phyloP scores from a whole-genome alignment of 805 yeast species.

The Kodamaea neixiangensis region DNA sequence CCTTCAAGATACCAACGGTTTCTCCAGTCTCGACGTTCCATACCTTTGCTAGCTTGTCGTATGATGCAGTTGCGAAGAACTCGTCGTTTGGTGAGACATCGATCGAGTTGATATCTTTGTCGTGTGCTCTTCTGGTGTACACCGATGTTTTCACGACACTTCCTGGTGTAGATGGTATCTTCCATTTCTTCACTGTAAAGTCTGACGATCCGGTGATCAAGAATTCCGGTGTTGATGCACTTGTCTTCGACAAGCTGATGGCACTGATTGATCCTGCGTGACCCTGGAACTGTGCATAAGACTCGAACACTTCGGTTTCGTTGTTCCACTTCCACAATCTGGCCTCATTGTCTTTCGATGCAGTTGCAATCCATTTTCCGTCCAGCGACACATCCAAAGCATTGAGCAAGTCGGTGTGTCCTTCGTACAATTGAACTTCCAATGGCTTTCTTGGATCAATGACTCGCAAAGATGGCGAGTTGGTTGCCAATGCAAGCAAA shows the following conservation, averaged over 20 bases:
- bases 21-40: conserved; percentile 92
- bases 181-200: conserved; percentile 85
- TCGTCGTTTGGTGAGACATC: conserved; percentile 92
- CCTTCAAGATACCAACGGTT: conserved; percentile 76
- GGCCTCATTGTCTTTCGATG: conserved; percentile 85
- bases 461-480: conserved; percentile 84
- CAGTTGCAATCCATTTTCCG: conserved; percentile 90
- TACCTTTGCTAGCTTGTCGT: conserved; percentile 86
- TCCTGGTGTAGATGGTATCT: conserved; percentile 52
- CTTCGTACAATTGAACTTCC: conserved; percentile 67
- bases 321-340: conserved; percentile 75
- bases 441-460: conserved; percentile 62
- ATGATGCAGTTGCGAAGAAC: conserved; percentile 88
- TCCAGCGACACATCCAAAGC: conserved; percentile 74
- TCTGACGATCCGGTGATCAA: conserved; percentile 83
- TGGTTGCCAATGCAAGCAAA: conserved; percentile 83
- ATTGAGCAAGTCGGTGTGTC: conserved; percentile 84
- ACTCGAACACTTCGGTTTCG: conserved; percentile 35
- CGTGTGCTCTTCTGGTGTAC: conserved; percentile 94
- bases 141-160: conserved; percentile 59
- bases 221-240: conserved; percentile 55
- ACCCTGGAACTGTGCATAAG: conserved; percentile 71
- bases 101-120: conserved; percentile 88
- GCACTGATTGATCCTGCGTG: conserved; percentile 89
- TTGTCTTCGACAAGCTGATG: conserved; percentile 66